phyloP scores from a whole-genome alignment of 441 rosid genomes.

The Arabidopsis hybrid region DNA sequence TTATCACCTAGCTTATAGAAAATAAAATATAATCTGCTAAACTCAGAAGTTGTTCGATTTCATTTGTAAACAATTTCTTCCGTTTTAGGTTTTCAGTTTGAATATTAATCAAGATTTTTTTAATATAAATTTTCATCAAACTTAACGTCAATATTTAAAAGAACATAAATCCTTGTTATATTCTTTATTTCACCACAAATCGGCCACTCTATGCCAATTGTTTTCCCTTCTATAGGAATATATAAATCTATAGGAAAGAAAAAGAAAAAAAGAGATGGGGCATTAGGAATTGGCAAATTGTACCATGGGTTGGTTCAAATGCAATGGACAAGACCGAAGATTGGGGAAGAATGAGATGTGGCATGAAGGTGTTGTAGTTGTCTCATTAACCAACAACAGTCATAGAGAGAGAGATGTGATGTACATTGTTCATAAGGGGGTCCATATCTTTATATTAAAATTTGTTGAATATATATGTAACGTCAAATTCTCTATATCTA shows the following conservation, averaged over 20 bases:
- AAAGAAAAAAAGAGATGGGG: slow-evolving; percentile 18
- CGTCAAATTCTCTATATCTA: slow-evolving; percentile 33
- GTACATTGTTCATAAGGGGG: slow-evolving; percentile 42
- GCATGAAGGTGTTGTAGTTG: slow-evolving; percentile 51
- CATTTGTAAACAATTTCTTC: neutral
- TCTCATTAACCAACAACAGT: slow-evolving; percentile 51
- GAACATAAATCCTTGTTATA: neutral
- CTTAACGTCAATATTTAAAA: neutral
- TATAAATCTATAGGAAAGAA: neutral
- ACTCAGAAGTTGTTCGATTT: neutral
- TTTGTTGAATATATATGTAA: slow-evolving; percentile 18
- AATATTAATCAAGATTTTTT: neutral
- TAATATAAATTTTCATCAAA: neutral
- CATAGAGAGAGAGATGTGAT: slow-evolving; percentile 41
- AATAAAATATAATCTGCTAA: neutral
- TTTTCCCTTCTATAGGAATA: slow-evolving; percentile 7
- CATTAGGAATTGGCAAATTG: slow-evolving; percentile 45
- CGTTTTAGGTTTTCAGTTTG: neutral
- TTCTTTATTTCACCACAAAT: neutral
- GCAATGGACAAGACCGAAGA: slow-evolving; percentile 50
- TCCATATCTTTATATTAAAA: slow-evolving; percentile 40
- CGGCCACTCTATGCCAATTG: slow-evolving; percentile 26
- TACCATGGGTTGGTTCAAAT: slow-evolving; percentile 44
- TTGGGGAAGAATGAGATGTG: slow-evolving; percentile 51
- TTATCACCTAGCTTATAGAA: neutral